Conservation (phyloP, 441 rosid species). For the Daphne laureola region DNA sequence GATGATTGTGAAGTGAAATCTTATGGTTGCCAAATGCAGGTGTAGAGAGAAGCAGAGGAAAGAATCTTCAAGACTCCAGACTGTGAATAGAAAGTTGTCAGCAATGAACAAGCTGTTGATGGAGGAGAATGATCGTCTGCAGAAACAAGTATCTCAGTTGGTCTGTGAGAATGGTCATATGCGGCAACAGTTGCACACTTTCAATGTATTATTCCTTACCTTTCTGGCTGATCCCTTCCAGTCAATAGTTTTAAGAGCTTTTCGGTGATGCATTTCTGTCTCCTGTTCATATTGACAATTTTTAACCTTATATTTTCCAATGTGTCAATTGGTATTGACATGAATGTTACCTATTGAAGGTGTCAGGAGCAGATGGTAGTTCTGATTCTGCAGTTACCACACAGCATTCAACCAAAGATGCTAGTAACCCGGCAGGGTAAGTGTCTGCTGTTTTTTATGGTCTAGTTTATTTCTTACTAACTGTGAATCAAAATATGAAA, state of each 20-base stretch:
- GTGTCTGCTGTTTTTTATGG: constrained; percentile 2
- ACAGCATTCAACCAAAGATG: constrained; percentile 86
- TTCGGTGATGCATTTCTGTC: background rate
- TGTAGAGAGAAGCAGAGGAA: constrained; percentile 99
- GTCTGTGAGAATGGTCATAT: constrained; percentile 90
- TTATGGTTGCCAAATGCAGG: constrained; percentile 33
- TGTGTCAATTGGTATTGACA: background rate
- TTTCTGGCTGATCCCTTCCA: constrained; percentile 3
- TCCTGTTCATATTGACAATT: too few relatives aligned
- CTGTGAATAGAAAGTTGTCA: constrained; percentile 80
- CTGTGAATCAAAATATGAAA: too few relatives aligned
- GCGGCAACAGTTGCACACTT: constrained; percentile 79
- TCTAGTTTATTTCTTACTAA: too few relatives aligned
- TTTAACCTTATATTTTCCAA: too few relatives aligned
- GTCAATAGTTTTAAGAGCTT: background rate
- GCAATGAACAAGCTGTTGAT: constrained; percentile 97
- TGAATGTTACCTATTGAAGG: constrained; percentile 32
- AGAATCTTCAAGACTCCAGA: constrained; percentile 89
- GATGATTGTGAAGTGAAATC: constrained; percentile 11
- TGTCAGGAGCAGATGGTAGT: constrained; percentile 66
- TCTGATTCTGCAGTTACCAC: constrained; percentile 86
- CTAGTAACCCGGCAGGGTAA: constrained; percentile 97
- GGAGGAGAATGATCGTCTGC: constrained; percentile 98
- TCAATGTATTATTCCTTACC: constrained; percentile 25
- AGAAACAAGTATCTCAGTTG: constrained; percentile 96